Percentiles rank a stretch among this genome's conserved stretches.
Evolutionary conservation across 139 green algal species (phyloP).

Genomic region (Axilococcus clingmanii): DNA sequence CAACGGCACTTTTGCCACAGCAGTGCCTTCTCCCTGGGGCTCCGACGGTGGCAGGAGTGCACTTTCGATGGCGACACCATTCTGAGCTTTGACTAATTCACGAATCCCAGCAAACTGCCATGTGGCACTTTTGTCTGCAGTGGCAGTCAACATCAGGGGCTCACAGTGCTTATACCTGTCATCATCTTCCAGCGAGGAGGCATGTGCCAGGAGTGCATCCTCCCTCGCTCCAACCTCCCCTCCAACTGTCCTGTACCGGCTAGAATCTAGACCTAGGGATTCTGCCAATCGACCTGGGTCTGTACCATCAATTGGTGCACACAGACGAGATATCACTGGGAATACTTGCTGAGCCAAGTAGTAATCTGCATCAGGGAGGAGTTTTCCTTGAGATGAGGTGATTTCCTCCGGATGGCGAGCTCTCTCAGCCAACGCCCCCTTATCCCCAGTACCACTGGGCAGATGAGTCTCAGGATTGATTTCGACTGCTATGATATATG

Average conservation of each 20-base stretch:
- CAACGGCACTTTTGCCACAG: conserved; percentile 7
- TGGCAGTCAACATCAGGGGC: conserved; percentile 37
- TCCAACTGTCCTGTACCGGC: conserved; percentile 38
- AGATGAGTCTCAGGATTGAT: conserved; percentile 8
- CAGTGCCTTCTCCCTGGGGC: conserved; percentile 8
- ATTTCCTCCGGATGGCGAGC: conserved; percentile 91
- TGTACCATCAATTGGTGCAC: conserved; percentile 84
- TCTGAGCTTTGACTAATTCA: conserved; percentile 15
- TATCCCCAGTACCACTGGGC: too few species aligned
- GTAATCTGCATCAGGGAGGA: conserved; percentile 67
- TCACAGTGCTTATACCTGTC: conserved; percentile 48
- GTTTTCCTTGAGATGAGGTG: conserved; percentile 32
- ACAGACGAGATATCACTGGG: conserved; percentile 86
- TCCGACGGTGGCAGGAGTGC: conserved; percentile 23
- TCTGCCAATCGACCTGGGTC: conserved; percentile 76
- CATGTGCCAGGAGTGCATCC: conserved; percentile 33
- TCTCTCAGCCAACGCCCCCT: conserved; percentile 67
- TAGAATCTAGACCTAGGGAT: conserved; percentile 86
- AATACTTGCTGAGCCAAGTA: conserved; percentile 83
- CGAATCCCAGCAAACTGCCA: conserved; percentile 40
- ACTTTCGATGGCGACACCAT: conserved; percentile 9
- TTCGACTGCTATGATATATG: conserved; percentile 90
- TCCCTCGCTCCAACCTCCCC: conserved; percentile 16
- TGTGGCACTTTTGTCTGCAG: conserved; percentile 14
- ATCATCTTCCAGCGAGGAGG: conserved; percentile 53